Base-by-base conservation (phyloP, 176 grass and related monocot genomes). In the Musa beccarii region DNA sequence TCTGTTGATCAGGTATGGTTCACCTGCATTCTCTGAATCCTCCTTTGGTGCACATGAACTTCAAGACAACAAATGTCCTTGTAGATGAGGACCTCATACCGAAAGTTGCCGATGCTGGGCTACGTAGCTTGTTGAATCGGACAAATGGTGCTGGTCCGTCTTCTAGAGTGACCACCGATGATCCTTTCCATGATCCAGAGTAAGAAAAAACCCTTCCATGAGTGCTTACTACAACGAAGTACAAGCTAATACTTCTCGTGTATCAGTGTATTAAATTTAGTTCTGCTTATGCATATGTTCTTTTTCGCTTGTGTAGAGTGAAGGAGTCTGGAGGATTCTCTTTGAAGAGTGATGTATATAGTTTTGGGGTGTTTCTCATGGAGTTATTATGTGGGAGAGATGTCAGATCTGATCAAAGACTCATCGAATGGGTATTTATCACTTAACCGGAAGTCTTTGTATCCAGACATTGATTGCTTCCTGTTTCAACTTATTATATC, bases 281-380 rank as follows among this genome's bases (percentile, higher is more conserved):
- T 73, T 54, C 54, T 26, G 5, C 52, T 55, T 15, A 74, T n/a
- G 1, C 23, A 34, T 14, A 10, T 43, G 65, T 16, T 3, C 14
- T 11, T 73, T 66, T 57, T 81, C 73, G 51, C 61, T 50, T 83
- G 26, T 76, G 15, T 71, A 99, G 96, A 61, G 80, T 77, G 55
- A 91, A 87, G 62, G 96, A 86, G 57, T 79, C 91, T 13, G 89
- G 80, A 55, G 78, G 21, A 66, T 99, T 91, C 69, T 87, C 83
- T 51, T 52, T 86, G 78, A 84, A 81, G 75, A 95, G 85, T 12
- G 91, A 99, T 83, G 83, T 94, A 22, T 99, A 99, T 83, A 87
- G 90, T 86, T 99, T 94, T 63, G 96, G 96, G 10, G 86, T 99
- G 24, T 99, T 99, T 81, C 81, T 99, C 82, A 54, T 94, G 56